These are phyloP conservation scores for Fistulinella prunicolor DNA, from an alignment of 768 basidiomycete species.

Conservation along the genomic window DNA sequence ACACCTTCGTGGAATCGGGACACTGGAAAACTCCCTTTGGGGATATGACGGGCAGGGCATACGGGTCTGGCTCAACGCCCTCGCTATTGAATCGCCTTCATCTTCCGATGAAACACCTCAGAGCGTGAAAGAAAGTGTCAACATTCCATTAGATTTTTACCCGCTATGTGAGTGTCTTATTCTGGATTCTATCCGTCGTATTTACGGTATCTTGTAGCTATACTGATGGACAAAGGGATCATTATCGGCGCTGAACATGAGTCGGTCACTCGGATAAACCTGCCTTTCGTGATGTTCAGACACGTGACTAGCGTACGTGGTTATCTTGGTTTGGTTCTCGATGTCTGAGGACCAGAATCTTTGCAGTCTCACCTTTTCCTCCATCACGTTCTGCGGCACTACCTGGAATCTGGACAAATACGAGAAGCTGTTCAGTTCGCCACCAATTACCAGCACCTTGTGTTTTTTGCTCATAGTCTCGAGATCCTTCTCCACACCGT, in stretches of 20 bases:
- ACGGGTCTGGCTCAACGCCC: conserved; percentile 92
- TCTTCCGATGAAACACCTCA: conserved; percentile 35
- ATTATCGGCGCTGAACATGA: conserved; percentile 96
- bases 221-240: conserved; percentile 98
- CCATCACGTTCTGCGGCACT: conserved; percentile 84
- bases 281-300: conserved; percentile 89
- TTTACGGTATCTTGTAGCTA: conserved; percentile 51
- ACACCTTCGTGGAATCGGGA: conserved; percentile 88
- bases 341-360: background rate
- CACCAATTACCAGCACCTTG: conserved; percentile 78
- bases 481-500: conserved; percentile 94
- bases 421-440: conserved; percentile 85
- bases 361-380: conserved; percentile 88
- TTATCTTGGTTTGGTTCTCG: background rate
- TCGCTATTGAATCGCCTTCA: conserved; percentile 73
- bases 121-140: conserved; percentile 89
- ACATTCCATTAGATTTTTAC: conserved; percentile 90
- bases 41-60: conserved; percentile 90
- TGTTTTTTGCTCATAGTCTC: conserved; percentile 91
- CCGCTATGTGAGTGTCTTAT: conserved; percentile 70
- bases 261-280: conserved; percentile 63
- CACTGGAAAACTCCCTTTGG: conserved; percentile 96
- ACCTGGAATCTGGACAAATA: conserved; percentile 60
- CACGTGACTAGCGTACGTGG: conserved; percentile 81
- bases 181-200: background rate